phyloP scores from a whole-genome alignment of 169 alveolate genomes.

The Plasmodium ovale region DNA sequence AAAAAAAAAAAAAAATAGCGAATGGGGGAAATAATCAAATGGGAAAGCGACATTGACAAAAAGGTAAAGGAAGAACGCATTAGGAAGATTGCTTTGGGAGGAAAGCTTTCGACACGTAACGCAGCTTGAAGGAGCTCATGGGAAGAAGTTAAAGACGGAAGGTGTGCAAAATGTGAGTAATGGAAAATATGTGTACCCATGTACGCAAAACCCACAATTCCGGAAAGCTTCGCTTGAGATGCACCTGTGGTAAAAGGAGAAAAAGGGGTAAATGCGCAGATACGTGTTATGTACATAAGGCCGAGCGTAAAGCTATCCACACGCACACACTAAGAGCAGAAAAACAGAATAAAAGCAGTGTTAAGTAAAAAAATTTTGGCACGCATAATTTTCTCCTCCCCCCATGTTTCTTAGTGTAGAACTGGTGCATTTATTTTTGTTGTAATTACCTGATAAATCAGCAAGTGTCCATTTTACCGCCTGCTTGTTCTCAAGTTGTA shows the following conservation, averaged over 20 bases:
- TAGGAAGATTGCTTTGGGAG: not conserved
- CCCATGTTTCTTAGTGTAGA: not conserved
- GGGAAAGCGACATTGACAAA: not conserved
- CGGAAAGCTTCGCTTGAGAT: not conserved
- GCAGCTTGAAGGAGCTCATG: too few relatives aligned
- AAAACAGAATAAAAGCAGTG: too few relatives aligned
- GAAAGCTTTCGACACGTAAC: too few relatives aligned
- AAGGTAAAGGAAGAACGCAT: not conserved
- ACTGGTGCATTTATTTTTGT: not conserved
- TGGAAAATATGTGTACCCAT: not conserved
- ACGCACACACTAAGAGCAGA: not conserved
- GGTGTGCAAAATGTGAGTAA: not conserved
- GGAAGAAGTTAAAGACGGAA: not conserved
- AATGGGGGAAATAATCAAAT: not conserved
- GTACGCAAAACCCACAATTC: too few relatives aligned
- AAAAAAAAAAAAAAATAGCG: not conserved
- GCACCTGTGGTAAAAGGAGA: not conserved
- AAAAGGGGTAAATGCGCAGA: not conserved
- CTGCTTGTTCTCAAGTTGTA: conserved; percentile 17
- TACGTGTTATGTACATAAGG: too few relatives aligned
- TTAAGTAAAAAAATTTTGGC: too few relatives aligned
- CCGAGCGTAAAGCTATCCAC: too few relatives aligned
- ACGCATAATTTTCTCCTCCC: too few relatives aligned
- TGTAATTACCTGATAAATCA: conserved; percentile 26
- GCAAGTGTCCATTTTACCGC: conserved; percentile 39